These are phyloP conservation scores for Cucumis hystrix DNA, from an alignment of 306 rosid genomes.

Conservation along the genomic window DNA sequence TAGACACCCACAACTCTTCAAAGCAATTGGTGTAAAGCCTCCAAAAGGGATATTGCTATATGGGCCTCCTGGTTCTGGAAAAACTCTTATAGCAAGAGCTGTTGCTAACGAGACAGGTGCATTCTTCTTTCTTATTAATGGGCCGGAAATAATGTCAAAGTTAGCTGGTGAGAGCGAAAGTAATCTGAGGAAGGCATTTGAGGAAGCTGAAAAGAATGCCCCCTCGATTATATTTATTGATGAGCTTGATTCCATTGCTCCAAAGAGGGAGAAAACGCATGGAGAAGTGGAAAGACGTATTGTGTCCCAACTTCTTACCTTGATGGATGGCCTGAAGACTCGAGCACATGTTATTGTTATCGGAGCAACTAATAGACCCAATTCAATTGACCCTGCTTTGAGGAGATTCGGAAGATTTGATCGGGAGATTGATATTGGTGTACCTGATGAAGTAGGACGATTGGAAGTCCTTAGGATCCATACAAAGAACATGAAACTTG, in stretches of 20 bases:
- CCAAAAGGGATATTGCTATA: constrained; percentile 63
- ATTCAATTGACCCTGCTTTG: constrained; percentile 49
- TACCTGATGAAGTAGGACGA: constrained; percentile 61
- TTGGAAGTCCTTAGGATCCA: constrained; percentile 59
- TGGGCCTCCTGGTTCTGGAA: constrained; percentile 71
- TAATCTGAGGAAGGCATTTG: constrained; percentile 60
- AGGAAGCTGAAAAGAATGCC: constrained; percentile 63
- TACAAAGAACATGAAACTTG: constrained; percentile 62
- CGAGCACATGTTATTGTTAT: constrained; percentile 47
- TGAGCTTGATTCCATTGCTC: constrained; percentile 63
- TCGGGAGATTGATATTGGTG: constrained; percentile 60
- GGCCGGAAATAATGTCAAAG: constrained; percentile 69
- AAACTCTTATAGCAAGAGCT: constrained; percentile 54
- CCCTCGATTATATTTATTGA: constrained; percentile 64
- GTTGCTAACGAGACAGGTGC: constrained; percentile 70
- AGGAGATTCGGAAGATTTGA: constrained; percentile 67
- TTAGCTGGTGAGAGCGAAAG: constrained; percentile 68
- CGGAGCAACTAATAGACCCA: constrained; percentile 63
- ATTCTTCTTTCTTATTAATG: constrained; percentile 58
- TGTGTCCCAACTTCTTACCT: constrained; percentile 58
- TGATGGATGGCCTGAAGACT: constrained; percentile 64
- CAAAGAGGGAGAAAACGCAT: constrained; percentile 60
- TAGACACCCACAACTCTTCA: constrained; percentile 63
- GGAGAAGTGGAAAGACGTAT: constrained; percentile 68
- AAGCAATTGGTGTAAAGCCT: constrained; percentile 59